These are phyloP conservation scores for Tolypocladium inflatum DNA, from an alignment of 2,329 filamentous ascomycete species.

Conservation along the genomic window DNA sequence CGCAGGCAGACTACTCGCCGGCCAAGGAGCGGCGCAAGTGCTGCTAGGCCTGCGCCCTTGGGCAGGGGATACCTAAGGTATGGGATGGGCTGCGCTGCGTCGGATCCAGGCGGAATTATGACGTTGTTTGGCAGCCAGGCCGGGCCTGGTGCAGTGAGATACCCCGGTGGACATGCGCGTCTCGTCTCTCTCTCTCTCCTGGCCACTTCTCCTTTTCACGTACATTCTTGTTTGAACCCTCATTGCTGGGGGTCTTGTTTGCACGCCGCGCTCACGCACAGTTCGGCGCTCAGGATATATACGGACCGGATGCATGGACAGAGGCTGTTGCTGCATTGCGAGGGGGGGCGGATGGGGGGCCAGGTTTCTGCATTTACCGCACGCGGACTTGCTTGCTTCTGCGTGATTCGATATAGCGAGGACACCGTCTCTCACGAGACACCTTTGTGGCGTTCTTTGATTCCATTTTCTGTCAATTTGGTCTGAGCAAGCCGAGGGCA, in stretches of 20 bases:
- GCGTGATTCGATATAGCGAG: neutral
- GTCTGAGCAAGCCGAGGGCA: neutral
- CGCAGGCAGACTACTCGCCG: constrained; percentile 6
- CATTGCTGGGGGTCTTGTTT: neutral
- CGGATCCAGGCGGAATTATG: neutral
- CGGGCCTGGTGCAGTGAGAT: constrained; percentile 11
- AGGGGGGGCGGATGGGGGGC: neutral
- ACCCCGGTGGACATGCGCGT: constrained; percentile 10
- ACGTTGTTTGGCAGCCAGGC: neutral
- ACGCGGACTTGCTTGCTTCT: neutral
- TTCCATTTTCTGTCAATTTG: neutral
- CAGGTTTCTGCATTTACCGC: neutral
- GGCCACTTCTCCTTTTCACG: neutral
- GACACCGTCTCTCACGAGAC: neutral
- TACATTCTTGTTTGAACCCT: neutral
- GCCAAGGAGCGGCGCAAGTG: constrained; percentile 17
- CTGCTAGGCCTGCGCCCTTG: constrained; percentile 12
- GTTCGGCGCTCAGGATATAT: neutral
- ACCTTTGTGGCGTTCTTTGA: neutral
- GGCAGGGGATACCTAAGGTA: neutral
- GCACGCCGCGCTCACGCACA: neutral
- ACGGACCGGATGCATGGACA: neutral
- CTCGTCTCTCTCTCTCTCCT: neutral
- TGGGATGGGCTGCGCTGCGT: neutral
- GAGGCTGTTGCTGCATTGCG: neutral